Percentiles rank a stretch among this genome's conserved stretches.
phyloP scores from a whole-genome alignment of 2,329 filamentous ascomycete genomes.

The Blastomyces emzantsi region DNA sequence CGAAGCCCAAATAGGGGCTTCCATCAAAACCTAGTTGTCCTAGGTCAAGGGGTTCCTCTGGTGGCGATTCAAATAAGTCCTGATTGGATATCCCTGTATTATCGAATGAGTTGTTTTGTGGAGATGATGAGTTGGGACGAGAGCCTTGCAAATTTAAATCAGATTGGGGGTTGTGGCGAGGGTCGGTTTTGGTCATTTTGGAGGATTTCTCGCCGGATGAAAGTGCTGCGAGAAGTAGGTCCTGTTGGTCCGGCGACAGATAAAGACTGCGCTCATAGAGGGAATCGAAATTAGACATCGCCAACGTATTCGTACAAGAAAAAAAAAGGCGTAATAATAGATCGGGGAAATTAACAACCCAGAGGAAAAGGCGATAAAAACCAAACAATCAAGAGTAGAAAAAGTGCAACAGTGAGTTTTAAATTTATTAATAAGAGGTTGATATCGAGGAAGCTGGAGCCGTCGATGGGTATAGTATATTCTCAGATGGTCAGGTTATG shows the following conservation, averaged over 20 bases:
- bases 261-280: slow-evolving; percentile 50
- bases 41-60: slow-evolving; percentile 33
- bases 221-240: slow-evolving; percentile 64
- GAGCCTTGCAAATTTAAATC: slow-evolving; percentile 28
- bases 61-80: slow-evolving; percentile 26
- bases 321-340: background rate
- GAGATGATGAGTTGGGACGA: slow-evolving; percentile 1
- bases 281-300: slow-evolving; percentile 33
- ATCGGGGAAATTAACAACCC: background rate
- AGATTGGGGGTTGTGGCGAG: slow-evolving; percentile 21
- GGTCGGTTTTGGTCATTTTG: slow-evolving; percentile 20
- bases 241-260: slow-evolving; percentile 67
- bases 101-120: background rate
- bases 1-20: slow-evolving; percentile 76
- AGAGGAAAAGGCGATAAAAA: background rate
- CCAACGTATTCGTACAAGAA: slow-evolving; percentile 10
- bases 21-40: slow-evolving; percentile 54
- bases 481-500: background rate
- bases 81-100: slow-evolving; percentile 8
- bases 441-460: background rate
- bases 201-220: slow-evolving; percentile 54
- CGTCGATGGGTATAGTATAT: background rate
- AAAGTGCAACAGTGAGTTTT: background rate
- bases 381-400: background rate
- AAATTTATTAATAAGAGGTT: background rate